Base-by-base conservation (phyloP, 1,284 basidiomycete genomes). In the Hypsizygus ulmarius region DNA sequence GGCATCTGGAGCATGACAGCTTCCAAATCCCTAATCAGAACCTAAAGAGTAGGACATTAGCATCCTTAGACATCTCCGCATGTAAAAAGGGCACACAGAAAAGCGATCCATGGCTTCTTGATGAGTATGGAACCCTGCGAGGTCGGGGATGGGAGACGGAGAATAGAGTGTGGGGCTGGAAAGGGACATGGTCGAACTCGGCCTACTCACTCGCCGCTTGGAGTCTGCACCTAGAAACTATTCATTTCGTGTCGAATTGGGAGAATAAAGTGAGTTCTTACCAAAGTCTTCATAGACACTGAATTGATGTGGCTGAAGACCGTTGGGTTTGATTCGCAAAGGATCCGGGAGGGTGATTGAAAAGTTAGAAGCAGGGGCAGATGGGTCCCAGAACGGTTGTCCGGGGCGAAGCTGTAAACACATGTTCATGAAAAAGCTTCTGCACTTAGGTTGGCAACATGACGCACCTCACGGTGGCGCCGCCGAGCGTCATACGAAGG, bases 241-340 rank as follows among this genome's bases (percentile, higher is more conserved):
- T 29, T 36, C 5, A 12, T 30, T 32, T 39, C 18, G 51, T 16
- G 41, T 44, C 18, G 41, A 39, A 50, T 4, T 10, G 7, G 11
- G 30, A 14, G 21, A 2, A 2, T 3, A 3, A 36, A 11, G 14
- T 29, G 5, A 5, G 15, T 16, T 64, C 72, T 69, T 71, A 81
- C 88, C 84, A 62, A 99, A 98, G 62, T 98, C 96, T 59, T 98
- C 94, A 68, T 99, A 99, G 3, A 99, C 94, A 46, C 84, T 82
- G 35, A 88, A 72, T 68, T 99, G 97, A 55, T 84, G 79, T 14
- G 81, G 74, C 53, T 90, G 85, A 3, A 99, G 75, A 39, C 96
- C 97, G 37, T 78, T 84, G 7, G 85, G 76, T 59, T 90, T 90
- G 61, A 99, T 82, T 25, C 93, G 84, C 35, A 99, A 74, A 18